Conservation (phyloP, 345 rosid species). For the Sonneratia alba region DNA sequence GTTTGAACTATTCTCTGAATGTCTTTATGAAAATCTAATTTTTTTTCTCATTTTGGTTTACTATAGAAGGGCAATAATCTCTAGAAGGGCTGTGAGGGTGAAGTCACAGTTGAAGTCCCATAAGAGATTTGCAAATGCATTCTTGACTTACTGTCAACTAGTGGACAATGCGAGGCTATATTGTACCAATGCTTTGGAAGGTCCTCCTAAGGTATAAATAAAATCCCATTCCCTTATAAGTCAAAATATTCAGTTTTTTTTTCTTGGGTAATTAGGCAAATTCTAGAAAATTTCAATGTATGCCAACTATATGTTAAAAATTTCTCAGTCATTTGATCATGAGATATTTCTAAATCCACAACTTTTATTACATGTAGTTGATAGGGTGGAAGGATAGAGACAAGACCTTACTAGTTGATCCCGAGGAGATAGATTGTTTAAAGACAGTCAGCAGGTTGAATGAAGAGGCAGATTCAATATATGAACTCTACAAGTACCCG, state of each 20-base stretch:
- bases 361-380: conserved; percentile 36
- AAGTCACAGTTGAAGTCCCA: conserved; percentile 81
- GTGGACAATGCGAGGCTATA: conserved; percentile 86
- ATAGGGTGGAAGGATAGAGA: conserved; percentile 97
- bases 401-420: conserved; percentile 77
- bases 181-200: conserved; percentile 68
- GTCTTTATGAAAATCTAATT: neutral
- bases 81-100: conserved; percentile 85
- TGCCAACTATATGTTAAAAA: neutral
- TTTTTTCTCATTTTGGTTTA: neutral
- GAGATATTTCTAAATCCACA: conserved; percentile 11
- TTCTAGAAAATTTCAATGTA: no score
- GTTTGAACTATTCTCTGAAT: neutral
- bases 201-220: conserved; percentile 58
- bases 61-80: conserved; percentile 84
- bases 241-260: neutral
- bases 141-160: conserved; percentile 62
- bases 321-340: neutral
- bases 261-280: neutral
- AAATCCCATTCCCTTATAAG: neutral
- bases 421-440: conserved; percentile 67
- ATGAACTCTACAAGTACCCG: conserved; percentile 57
- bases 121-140: conserved; percentile 80
- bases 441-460: conserved; percentile 54
- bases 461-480: conserved; percentile 70